Conservation (phyloP, 2,329 filamentous ascomycete genomes). For the Colletotrichum graminicola region DNA sequence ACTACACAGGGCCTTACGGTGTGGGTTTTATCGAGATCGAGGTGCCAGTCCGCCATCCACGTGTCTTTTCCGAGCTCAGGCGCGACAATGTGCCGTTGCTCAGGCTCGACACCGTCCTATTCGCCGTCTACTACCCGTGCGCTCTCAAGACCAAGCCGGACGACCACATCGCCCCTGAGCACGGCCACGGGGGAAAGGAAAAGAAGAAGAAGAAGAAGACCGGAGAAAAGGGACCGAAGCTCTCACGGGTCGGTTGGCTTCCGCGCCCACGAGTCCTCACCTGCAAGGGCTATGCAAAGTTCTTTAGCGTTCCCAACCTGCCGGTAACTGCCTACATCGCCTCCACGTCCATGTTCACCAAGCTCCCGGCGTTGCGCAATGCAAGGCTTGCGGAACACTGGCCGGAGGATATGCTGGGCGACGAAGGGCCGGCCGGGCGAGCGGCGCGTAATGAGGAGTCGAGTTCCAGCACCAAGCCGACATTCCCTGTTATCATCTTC, state of each 20-base stretch:
- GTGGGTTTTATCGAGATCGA: conserved; percentile 78
- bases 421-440: conserved; percentile 52
- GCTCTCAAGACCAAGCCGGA: conserved; percentile 52
- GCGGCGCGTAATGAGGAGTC: conserved; percentile 46
- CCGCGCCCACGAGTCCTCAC: conserved; percentile 67
- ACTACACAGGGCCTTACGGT: conserved; percentile 73
- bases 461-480: conserved; percentile 52
- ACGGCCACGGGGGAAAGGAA: background rate
- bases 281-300: conserved; percentile 72
- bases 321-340: conserved; percentile 66
- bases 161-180: conserved; percentile 42
- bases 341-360: conserved; percentile 72
- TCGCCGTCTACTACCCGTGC: conserved; percentile 75
- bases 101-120: conserved; percentile 68
- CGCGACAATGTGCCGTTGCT: conserved; percentile 55
- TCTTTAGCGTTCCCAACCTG: conserved; percentile 64
- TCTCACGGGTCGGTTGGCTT: conserved; percentile 71
- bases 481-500: conserved; percentile 74
- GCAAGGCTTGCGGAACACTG: conserved; percentile 67
- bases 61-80: conserved; percentile 56
- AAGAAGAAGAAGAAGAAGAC: background rate
- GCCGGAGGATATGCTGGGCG: conserved; percentile 56
- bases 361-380: conserved; percentile 74
- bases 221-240: conserved; percentile 50
- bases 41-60: conserved; percentile 63